Percentiles rank a stretch among this genome's conserved stretches.
Conservation (phyloP, 202 grass and related monocot genomes). For the Musa balbisiana region DNA sequence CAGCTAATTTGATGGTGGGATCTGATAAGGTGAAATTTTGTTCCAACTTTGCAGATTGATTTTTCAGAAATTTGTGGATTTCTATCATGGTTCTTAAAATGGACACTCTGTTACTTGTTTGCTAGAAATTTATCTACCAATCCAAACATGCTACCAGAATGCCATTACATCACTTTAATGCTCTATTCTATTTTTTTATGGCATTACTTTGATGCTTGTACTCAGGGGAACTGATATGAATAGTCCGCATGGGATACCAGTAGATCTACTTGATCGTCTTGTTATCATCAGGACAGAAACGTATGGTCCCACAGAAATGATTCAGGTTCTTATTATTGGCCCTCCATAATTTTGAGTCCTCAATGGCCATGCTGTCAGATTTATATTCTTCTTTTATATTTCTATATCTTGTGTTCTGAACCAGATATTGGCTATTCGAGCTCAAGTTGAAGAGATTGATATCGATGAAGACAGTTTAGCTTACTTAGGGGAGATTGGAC, state of each 20-base stretch:
- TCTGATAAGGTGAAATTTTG: neutral
- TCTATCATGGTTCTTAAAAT: too few relatives aligned
- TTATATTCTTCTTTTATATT: slow-evolving; percentile 25
- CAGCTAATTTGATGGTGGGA: neutral
- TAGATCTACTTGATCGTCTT: slow-evolving; percentile 88
- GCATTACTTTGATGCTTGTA: slow-evolving; percentile 21
- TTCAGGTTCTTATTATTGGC: slow-evolving; percentile 51
- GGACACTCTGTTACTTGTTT: too few relatives aligned
- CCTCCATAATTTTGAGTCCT: neutral
- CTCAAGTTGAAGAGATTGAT: slow-evolving; percentile 90
- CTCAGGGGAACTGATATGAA: slow-evolving; percentile 93
- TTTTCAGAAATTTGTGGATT: neutral
- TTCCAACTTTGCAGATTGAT: neutral
- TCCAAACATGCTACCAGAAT: neutral
- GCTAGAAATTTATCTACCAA: too few relatives aligned
- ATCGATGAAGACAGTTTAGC: slow-evolving; percentile 95
- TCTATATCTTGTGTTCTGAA: neutral
- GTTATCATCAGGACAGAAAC: slow-evolving; percentile 92
- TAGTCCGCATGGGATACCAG: slow-evolving; percentile 89
- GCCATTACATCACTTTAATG: neutral
- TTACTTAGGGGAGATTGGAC: slow-evolving; percentile 85
- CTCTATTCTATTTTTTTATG: slow-evolving; percentile 11
- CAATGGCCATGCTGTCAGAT: neutral
- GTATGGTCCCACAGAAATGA: slow-evolving; percentile 88
- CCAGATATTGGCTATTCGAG: slow-evolving; percentile 87